These are phyloP conservation scores for Trametes meyenii DNA, from an alignment of 768 basidiomycete genomes.

Conservation along the genomic window DNA sequence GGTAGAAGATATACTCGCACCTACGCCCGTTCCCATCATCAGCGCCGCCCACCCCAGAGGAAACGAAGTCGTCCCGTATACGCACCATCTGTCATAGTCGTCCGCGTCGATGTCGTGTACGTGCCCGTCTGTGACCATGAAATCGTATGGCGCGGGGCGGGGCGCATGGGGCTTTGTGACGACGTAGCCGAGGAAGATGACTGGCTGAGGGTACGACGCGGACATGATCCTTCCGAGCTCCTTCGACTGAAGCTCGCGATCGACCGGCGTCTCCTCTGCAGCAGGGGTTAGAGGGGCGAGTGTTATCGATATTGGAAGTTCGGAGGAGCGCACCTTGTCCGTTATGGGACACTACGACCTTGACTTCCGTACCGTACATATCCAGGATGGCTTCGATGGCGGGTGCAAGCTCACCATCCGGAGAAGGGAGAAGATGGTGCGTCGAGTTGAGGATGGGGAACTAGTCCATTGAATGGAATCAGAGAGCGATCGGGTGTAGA, in stretches of 20 bases:
- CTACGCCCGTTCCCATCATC: slow-evolving; percentile 38
- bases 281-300: neutral
- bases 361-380: slow-evolving; percentile 74
- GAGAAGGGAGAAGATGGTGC: slow-evolving; percentile 88
- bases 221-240: slow-evolving; percentile 83
- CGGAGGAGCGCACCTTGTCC: slow-evolving; percentile 68
- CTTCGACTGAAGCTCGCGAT: slow-evolving; percentile 82
- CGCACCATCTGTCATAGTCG: slow-evolving; percentile 72
- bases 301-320: too few relatives aligned
- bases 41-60: neutral
- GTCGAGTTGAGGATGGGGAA: slow-evolving; percentile 88
- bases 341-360: slow-evolving; percentile 88
- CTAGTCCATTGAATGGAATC: slow-evolving; percentile 36
- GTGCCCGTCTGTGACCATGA: slow-evolving; percentile 73
- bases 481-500: neutral
- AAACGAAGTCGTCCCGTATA: neutral
- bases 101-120: slow-evolving; percentile 80
- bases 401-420: slow-evolving; percentile 83
- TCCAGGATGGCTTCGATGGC: slow-evolving; percentile 88
- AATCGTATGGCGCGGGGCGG: slow-evolving; percentile 74
- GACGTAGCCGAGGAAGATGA: slow-evolving; percentile 82
- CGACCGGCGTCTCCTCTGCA: slow-evolving; percentile 85
- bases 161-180: slow-evolving; percentile 67
- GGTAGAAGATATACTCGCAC: slow-evolving; percentile 92
- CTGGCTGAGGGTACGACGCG: slow-evolving; percentile 65